Evolutionary conservation across 2,329 filamentous ascomycete species (phyloP), one percentile per base, ranked within the genome.

Genomic region (Nothophoma quercina): DNA sequence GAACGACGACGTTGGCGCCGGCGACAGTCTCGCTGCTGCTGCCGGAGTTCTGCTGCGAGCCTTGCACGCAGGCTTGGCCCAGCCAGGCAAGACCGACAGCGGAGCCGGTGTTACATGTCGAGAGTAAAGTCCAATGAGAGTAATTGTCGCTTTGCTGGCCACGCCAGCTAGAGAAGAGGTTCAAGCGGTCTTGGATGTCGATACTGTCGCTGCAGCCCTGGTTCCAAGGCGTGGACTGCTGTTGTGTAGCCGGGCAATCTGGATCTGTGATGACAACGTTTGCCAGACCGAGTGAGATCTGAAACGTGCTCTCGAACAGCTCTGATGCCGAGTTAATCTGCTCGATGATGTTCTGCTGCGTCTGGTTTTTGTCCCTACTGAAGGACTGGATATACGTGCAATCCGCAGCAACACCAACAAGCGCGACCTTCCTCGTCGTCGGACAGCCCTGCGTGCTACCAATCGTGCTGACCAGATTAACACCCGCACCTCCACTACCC

Each of bases 31-130:
- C 89, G 55, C 84, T 84, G 23, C 75, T 77, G 34, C 71, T 76
- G 47, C 73, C 73, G 7, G 71, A 75, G 28, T 73, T 71, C 42
- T 68, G 73, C 33, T 81, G 77, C 16, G 85, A 82, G 5, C 78
- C 77, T 39, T 83, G 80, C 2, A 89, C 80, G 22, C 95, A 98
- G 33, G 93, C 84, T 74, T 96, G 91, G 39, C 93, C 93, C 25
- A 96, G 81, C 93, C 95, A 99, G 8, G 93, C 91, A 30, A 98
- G 81, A 2, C 93, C 93, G 40, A 99, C 93, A 50, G 95, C 92
- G 25, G 88, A 84, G 41, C 86, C 88, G 0, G 91, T 96, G 61
- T 86, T 85, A 73, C 92, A 96, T 13, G 85, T 91, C 46, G 87
- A 93, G 67, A 96, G 81, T 23, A 96, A 80, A 3, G 90, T 96